Evolutionary conservation across 2,329 filamentous ascomycete species (phyloP).

Genomic region (Basipetospora chlamydospora): DNA sequence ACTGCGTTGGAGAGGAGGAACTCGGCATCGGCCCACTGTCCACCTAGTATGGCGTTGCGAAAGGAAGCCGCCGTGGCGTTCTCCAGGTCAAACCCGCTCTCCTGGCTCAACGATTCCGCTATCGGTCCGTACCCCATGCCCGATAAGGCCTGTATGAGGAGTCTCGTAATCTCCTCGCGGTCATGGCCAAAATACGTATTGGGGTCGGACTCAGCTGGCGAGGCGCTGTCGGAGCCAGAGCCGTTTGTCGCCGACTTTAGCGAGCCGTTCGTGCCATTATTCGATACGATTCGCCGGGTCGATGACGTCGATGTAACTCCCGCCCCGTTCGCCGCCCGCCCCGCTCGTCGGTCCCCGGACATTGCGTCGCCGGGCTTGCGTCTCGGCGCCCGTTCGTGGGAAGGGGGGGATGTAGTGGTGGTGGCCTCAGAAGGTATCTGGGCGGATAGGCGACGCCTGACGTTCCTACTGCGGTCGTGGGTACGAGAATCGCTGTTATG

Average conservation of each 20-base stretch:
- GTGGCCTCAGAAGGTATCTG: slow-evolving; percentile 4
- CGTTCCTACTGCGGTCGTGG: background rate
- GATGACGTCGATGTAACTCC: slow-evolving; percentile 34
- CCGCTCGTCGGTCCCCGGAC: slow-evolving; percentile 50
- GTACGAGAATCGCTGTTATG: slow-evolving; percentile 10
- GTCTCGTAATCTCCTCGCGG: slow-evolving; percentile 81
- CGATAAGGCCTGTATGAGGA: slow-evolving; percentile 78
- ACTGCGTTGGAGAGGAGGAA: slow-evolving; percentile 50
- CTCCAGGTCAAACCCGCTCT: slow-evolving; percentile 82
- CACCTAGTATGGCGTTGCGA: slow-evolving; percentile 61
- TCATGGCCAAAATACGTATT: slow-evolving; percentile 66
- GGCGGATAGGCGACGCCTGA: slow-evolving; percentile 1
- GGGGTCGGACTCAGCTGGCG: background rate
- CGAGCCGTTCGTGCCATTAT: slow-evolving; percentile 2
- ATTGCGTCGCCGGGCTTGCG: slow-evolving; percentile 44
- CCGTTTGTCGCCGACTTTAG: slow-evolving; percentile 9
- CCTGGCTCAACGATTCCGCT: slow-evolving; percentile 57
- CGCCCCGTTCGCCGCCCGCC: slow-evolving; percentile 34
- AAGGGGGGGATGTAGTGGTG: background rate
- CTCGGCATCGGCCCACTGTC: slow-evolving; percentile 79
- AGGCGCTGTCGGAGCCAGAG: slow-evolving; percentile 9
- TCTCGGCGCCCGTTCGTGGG: slow-evolving; percentile 17
- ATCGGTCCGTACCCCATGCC: slow-evolving; percentile 78
- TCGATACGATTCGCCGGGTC: background rate
- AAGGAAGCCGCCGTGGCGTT: slow-evolving; percentile 78